These are phyloP conservation scores for Perilla frutescens DNA, from an alignment of 257 asterid genomes.

Conservation along the genomic window DNA sequence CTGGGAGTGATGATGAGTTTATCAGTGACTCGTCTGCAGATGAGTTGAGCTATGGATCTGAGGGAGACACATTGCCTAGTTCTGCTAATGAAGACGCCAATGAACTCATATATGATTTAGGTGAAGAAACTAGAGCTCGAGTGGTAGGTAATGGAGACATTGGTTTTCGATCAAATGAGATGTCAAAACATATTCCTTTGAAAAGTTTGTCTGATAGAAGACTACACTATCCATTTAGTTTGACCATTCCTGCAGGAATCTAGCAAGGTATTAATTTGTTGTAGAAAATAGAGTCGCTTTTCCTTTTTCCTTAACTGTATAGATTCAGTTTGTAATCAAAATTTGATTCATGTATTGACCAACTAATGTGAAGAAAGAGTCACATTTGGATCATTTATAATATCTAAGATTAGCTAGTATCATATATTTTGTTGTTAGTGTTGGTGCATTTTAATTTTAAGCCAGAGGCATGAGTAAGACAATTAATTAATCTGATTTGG, in stretches of 20 bases:
- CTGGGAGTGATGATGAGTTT: conserved; percentile 46
- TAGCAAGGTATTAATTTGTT: neutral
- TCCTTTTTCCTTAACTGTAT: too few species aligned
- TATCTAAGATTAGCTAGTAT: neutral
- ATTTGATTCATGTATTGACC: too few species aligned
- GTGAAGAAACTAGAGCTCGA: neutral
- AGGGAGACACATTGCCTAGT: neutral
- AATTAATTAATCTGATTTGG: conserved; percentile 26
- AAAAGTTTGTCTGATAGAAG: too few species aligned
- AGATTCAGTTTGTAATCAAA: too few species aligned
- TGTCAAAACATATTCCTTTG: too few species aligned
- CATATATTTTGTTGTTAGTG: too few species aligned
- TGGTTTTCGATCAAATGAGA: too few species aligned
- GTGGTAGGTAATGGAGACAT: neutral
- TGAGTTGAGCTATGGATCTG: conserved; percentile 37
- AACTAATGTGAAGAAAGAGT: neutral
- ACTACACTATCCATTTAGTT: neutral
- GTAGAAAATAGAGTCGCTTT: neutral
- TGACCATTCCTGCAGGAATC: neutral
- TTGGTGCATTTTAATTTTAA: conserved; percentile 46
- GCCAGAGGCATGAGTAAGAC: conserved; percentile 43
- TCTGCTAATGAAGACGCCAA: neutral
- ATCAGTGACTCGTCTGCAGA: conserved; percentile 6
- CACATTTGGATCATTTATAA: neutral
- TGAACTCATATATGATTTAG: too few species aligned